Conservation (phyloP, 2,329 filamentous ascomycete species). For the Aureobasidium sp. region DNA sequence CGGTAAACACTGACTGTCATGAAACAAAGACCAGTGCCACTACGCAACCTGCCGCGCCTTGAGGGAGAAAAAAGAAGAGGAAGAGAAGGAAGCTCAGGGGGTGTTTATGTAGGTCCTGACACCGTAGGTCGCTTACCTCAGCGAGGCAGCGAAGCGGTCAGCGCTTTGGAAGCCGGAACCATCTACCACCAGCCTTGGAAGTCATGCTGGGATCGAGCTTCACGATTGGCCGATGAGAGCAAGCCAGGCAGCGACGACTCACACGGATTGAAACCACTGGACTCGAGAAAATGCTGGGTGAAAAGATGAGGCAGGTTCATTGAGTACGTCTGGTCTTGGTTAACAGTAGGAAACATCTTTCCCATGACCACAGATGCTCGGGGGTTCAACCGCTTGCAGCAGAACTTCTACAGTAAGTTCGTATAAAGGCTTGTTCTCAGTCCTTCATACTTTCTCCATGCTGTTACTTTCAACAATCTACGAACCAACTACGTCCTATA, state of each 20-base stretch:
- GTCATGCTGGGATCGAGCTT: background rate
- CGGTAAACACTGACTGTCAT: background rate
- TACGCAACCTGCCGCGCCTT: background rate
- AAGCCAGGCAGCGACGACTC: background rate
- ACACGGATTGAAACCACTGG: background rate
- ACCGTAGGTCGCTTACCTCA: background rate
- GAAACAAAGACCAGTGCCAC: background rate
- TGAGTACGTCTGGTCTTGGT: background rate
- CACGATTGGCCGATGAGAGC: background rate
- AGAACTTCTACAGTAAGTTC: no score
- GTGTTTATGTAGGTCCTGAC: background rate
- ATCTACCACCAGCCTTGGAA: background rate
- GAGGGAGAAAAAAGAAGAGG: background rate
- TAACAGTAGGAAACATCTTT: background rate
- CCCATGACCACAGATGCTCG: no score
- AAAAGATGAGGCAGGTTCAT: background rate
- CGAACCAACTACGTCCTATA: no score
- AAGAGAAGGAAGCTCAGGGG: background rate
- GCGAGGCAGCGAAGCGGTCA: background rate
- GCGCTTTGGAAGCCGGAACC: background rate
- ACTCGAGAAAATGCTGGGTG: background rate
- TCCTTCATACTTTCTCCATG: no score
- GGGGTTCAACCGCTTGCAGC: no score
- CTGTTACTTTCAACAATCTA: no score
- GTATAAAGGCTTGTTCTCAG: no score